Conservation (phyloP, 2,329 filamentous ascomycete genomes). For the Ceratocystis albifundus region DNA sequence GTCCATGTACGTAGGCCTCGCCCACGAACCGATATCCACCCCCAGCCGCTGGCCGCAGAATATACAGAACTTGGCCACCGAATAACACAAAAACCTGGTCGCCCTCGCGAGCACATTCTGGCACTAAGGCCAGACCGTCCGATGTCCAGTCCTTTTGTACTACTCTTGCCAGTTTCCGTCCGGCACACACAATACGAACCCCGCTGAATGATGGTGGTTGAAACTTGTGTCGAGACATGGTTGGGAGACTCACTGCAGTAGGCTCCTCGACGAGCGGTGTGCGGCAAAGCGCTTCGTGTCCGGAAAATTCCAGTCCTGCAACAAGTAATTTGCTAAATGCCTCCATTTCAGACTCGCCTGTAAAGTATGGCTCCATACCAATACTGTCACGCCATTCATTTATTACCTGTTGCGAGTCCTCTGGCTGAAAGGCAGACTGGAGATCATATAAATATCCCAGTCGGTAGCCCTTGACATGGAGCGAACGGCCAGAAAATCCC, state of each 20-base stretch:
- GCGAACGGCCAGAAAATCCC: conserved; percentile 18
- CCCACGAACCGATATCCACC: conserved; percentile 26
- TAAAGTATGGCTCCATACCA: conserved; percentile 21
- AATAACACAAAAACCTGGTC: conserved; percentile 25
- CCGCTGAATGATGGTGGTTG: conserved; percentile 17
- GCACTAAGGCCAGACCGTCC: conserved; percentile 24
- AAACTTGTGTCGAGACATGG: conserved; percentile 11
- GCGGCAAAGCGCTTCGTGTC: conserved; percentile 20
- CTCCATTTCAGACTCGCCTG: conserved; percentile 23
- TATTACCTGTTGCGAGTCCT: conserved; percentile 16
- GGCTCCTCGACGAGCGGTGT: conserved; percentile 16
- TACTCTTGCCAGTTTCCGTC: conserved; percentile 22
- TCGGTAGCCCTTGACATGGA: conserved; percentile 24
- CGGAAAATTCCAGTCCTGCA: conserved; percentile 21
- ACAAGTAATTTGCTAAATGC: conserved; percentile 23
- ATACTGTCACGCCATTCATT: conserved; percentile 20
- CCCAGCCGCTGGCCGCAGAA: conserved; percentile 22
- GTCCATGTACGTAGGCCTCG: conserved; percentile 27
- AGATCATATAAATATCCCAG: conserved; percentile 25
- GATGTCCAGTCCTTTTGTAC: conserved; percentile 24
- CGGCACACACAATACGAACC: conserved; percentile 23
- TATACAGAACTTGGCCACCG: conserved; percentile 25
- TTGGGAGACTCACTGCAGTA: background rate
- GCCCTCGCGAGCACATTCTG: conserved; percentile 22
- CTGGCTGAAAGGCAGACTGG: conserved; percentile 22